Evolutionary conservation across 148 eudicot genomes (phyloP), one percentile per base, ranked within the genome.

Genomic region (Talinum fruticosum): DNA sequence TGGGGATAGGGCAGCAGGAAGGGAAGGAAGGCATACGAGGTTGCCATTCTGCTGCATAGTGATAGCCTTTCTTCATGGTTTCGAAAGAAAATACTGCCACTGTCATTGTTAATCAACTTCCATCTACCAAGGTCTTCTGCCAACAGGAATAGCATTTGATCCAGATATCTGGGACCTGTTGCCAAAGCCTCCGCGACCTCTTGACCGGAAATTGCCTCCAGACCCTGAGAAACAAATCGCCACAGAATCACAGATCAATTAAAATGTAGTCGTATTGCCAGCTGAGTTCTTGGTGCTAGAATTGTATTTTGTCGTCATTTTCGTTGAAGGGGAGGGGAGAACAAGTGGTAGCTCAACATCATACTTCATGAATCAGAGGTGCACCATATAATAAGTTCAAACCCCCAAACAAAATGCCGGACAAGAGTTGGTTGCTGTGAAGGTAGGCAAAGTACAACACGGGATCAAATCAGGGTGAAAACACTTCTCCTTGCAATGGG

Each of bases 141-240:
- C 90, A 66, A 92, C 32, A 64, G 94, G 97, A 12, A 86, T 75
- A 34, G 81, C 64, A 80, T 92, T 94, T 13, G 96, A 89, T 79
- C 97, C 98, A 35, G 95, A 83, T 12, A 79, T 82, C 76, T 47
- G 69, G 53, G 85, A 79, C 67, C 97, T 87, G 84, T 90, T 85
- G 73, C 96, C 94, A 76, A 82, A 92, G 72, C 97, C 97, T 51
- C 97, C 97, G 62, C 94, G 89, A n/a, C 99, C 97, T 88, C 96
- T 89, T 64, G 92, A 87, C 14, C 99, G 90, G 76, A 88, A 91
- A 82, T 88, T 91, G 72, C 92, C 82, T 62, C 92, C 90, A 32
- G 94, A 85, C 54, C 81, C 89, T 87, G 87, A 54, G 16, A 76
- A 29, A 80, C 12, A 6, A 73, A 75, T 38, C 26, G n/a, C n/a